Conservation (phyloP, 108 stramenopile genomes). For the Cyclotella cryptica region DNA sequence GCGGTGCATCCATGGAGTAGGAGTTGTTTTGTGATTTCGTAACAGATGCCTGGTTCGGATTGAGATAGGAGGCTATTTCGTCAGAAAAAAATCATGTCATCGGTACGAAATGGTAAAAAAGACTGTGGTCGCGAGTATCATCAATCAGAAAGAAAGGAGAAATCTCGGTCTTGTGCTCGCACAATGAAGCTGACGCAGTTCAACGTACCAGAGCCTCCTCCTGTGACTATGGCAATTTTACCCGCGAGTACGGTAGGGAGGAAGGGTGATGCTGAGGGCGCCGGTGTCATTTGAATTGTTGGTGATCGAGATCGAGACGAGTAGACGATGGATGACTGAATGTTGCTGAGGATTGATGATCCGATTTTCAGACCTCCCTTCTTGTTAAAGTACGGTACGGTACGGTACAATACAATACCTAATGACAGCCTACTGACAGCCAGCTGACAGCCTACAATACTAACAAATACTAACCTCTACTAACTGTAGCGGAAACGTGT, state of each 20-base stretch:
- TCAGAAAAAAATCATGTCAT: not conserved
- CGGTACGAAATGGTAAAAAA: no score
- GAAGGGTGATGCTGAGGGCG: conserved; percentile 64
- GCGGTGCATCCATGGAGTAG: conserved; percentile 75
- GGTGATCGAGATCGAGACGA: no score
- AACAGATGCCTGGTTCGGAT: conserved; percentile 66
- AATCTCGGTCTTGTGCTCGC: not conserved
- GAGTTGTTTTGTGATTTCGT: conserved; percentile 82
- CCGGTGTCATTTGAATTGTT: not conserved
- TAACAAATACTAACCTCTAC: no score
- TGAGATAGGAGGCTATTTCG: not conserved
- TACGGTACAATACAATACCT: no score
- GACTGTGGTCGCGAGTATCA: no score
- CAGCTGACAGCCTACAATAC: no score
- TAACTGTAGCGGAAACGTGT: no score
- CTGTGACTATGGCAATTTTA: conserved; percentile 84
- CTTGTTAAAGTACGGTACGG: no score
- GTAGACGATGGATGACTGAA: not conserved
- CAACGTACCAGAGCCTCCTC: conserved; percentile 73
- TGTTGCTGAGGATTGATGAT: not conserved
- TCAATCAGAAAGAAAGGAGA: not conserved
- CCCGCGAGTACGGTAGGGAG: conserved; percentile 68
- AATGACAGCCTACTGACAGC: no score
- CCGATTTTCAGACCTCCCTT: no score
- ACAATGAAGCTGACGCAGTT: not conserved